Base-by-base conservation (phyloP, 345 rosid genomes). In the Conringia planisiliqua region DNA sequence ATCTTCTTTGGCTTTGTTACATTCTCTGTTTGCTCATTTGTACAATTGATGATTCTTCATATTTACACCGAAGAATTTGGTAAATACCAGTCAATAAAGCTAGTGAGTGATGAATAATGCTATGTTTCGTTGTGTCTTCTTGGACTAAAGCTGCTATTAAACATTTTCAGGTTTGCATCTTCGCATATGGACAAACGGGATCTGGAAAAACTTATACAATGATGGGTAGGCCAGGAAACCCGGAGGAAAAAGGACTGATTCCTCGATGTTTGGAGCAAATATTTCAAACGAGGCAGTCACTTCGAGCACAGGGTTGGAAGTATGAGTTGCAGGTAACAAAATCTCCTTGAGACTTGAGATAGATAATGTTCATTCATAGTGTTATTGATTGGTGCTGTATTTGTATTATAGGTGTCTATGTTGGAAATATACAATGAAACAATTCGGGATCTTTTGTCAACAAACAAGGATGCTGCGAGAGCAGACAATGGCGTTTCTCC, bases 131-230 rank as follows among this genome's bases (percentile, higher is more conserved):
- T 35, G 61, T 7, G 10, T 47, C 6, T 38, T 47, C 50, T 48
- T 59, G 62, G 55, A 68, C 27, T 55, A 20, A 76, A 11, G 22
- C 39, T 70, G 42, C 18, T 82, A 48, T 39, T 57, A 24, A 66
- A 36, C 47, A 38, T 69, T 58, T 62, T 56, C 78, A 95, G 99
- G 99, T 95, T 64, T 95, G 94, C 84, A 95, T 95, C 52, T 95
- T 95, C 47, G 97, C 99, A 50, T 95, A 92, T 61, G 99, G 99
- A 62, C 99, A 95, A 81, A 95, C 99, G 2, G 99, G 99, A 52
- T 95, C 99, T 0, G 97, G 99, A 35, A 92, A 95, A 83, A 95
- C 99, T 40, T 86, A 92, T 66, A 92, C 99, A 56, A 95, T 95
- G 99, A 95, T 92, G 99, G 99, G 99, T 43, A 92, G 82, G 71